These are phyloP conservation scores for Boletellus sp. DNA, from an alignment of 768 basidiomycete genomes.

Conservation along the genomic window DNA sequence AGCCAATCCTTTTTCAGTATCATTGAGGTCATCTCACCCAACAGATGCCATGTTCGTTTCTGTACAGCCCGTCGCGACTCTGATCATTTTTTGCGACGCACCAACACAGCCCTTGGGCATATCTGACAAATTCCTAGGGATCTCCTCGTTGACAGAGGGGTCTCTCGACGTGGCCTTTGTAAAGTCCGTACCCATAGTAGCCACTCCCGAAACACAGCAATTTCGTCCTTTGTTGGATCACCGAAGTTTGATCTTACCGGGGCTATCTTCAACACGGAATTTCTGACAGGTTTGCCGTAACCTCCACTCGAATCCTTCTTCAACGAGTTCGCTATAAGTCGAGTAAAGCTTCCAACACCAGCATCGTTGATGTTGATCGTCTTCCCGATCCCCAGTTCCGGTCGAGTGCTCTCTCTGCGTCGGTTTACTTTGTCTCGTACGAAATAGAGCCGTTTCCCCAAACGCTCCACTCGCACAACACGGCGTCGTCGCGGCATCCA, in stretches of 20 bases:
- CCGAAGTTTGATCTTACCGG: neutral
- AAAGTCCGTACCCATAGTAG: neutral
- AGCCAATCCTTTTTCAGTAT: neutral
- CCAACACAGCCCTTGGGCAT: conserved; percentile 22
- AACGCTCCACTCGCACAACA: conserved; percentile 35
- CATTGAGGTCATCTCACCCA: too few relatives aligned
- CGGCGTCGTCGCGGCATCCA: conserved; percentile 43
- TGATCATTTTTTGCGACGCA: conserved; percentile 54
- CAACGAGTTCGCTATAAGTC: conserved; percentile 15
- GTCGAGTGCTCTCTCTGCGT: neutral
- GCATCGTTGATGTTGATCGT: neutral
- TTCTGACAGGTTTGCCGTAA: conserved; percentile 3
- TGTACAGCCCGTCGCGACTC: conserved; percentile 14
- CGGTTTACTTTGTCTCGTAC: conserved; percentile 8
- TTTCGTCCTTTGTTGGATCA: neutral
- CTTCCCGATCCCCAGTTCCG: conserved; percentile 8
- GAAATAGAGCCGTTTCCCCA: conserved; percentile 51
- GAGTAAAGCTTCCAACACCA: neutral
- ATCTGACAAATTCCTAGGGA: conserved; percentile 26
- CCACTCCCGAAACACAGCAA: conserved; percentile 2
- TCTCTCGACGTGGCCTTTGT: conserved; percentile 13
- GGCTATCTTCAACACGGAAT: conserved; percentile 4
- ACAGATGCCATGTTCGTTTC: neutral
- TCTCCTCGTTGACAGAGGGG: conserved; percentile 6
- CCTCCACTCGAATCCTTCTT: conserved; percentile 16